phyloP scores from a whole-genome alignment of 768 basidiomycete genomes.

The Glaciozyma martinii region DNA sequence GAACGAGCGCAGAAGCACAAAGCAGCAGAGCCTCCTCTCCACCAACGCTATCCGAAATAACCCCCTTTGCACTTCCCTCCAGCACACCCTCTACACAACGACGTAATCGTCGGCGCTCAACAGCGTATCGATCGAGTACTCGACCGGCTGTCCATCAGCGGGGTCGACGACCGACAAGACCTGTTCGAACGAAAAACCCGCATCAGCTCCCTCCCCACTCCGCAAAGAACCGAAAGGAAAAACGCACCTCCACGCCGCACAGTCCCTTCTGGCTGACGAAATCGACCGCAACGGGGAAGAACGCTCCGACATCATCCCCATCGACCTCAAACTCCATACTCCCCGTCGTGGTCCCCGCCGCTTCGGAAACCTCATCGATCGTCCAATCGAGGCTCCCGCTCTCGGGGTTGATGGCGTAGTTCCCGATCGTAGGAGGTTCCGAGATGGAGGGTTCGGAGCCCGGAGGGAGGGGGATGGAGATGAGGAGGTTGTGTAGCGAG shows the following conservation, averaged over 20 bases:
- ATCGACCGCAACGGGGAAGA: constrained; percentile 83
- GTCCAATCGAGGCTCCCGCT: constrained; percentile 79
- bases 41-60: neutral
- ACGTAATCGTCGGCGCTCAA: constrained; percentile 49
- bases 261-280: constrained; percentile 76
- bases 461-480: constrained; percentile 81
- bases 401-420: constrained; percentile 55
- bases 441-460: constrained; percentile 75
- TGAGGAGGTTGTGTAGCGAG: constrained; percentile 70
- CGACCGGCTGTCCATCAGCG: constrained; percentile 47
- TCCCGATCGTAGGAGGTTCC: constrained; percentile 56
- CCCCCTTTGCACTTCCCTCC: neutral
- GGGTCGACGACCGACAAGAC: constrained; percentile 47
- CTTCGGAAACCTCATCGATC: constrained; percentile 60
- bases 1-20: too few relatives aligned
- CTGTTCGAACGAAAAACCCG: constrained; percentile 27
- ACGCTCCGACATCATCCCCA: constrained; percentile 69
- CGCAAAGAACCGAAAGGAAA: neutral
- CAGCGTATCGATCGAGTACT: constrained; percentile 51
- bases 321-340: constrained; percentile 83
- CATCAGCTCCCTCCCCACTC: neutral
- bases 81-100: constrained; percentile 35
- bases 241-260: constrained; percentile 59
- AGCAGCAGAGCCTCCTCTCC: too few relatives aligned
- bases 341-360: constrained; percentile 54